phyloP scores from a whole-genome alignment of 495 filamentous ascomycete species.

The Immersiella caudata region DNA sequence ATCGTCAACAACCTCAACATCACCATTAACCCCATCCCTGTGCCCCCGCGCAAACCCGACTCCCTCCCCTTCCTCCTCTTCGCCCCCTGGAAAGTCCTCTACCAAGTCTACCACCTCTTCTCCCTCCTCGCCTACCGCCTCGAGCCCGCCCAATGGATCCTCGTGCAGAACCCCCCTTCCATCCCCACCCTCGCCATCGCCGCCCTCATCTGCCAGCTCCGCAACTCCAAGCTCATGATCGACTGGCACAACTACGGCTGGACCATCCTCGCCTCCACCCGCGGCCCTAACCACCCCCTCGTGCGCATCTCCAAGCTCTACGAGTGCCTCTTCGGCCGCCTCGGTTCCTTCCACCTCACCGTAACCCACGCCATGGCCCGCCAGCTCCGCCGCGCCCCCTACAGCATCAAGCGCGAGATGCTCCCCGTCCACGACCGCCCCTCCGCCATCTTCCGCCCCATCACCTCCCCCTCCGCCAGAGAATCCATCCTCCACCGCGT shows the following conservation, averaged over 20 bases:
- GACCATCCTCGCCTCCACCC: conserved; percentile 77
- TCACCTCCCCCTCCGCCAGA: conserved; percentile 53
- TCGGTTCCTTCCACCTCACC: conserved; percentile 75
- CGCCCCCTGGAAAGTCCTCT: conserved; percentile 84
- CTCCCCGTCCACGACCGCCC: conserved; percentile 85
- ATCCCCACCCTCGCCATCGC: conserved; percentile 87
- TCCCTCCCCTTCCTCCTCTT: conserved; percentile 65
- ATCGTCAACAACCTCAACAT: conserved; percentile 66
- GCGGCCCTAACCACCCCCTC: conserved; percentile 72
- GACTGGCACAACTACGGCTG: conserved; percentile 99
- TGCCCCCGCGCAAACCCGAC: conserved; percentile 25
- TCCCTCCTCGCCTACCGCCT: conserved; percentile 72
- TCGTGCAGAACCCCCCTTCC: conserved; percentile 94
- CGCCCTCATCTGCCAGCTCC: conserved; percentile 69
- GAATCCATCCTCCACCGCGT: conserved; percentile 62
- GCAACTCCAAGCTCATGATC: conserved; percentile 80
- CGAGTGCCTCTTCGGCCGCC: conserved; percentile 68
- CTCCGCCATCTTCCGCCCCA: conserved; percentile 75
- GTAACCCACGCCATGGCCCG: conserved; percentile 87
- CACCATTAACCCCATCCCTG: conserved; percentile 52
- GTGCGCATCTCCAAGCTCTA: conserved; percentile 75
- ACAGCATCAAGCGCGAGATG: conserved; percentile 64
- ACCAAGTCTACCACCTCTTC: conserved; percentile 73
- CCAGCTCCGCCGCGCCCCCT: conserved; percentile 64
- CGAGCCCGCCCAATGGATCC: conserved; percentile 72